These are phyloP conservation scores for Neonectria neomacrospora DNA, from an alignment of 2,329 filamentous ascomycete species.

Conservation along the genomic window DNA sequence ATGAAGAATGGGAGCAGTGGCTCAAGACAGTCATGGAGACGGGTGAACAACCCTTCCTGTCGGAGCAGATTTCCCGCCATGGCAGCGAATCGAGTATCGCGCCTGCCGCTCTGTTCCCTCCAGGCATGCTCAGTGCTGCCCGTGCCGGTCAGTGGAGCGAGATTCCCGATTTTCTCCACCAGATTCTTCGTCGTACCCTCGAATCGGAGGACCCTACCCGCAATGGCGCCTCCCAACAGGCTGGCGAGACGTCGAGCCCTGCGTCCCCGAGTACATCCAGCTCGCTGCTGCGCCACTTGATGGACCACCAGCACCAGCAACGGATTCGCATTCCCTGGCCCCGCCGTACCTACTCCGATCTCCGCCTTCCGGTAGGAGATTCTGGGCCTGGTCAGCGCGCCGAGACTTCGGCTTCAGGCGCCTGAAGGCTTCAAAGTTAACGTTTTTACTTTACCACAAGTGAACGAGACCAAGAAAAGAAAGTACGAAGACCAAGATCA, in stretches of 20 bases:
- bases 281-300: constrained; percentile 32
- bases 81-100: constrained; percentile 41
- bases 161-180: constrained; percentile 66
- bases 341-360: constrained; percentile 46
- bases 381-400: constrained; percentile 35
- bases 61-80: constrained; percentile 53
- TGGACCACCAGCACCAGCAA: constrained; percentile 28
- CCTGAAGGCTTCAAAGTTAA: constrained; percentile 7
- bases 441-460: not conserved
- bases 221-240: constrained; percentile 30
- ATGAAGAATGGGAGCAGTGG: constrained; percentile 81
- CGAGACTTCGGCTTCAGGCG: constrained; percentile 33
- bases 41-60: constrained; percentile 63
- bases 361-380: constrained; percentile 56
- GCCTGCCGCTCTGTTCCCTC: constrained; percentile 57
- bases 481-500: constrained; percentile 24
- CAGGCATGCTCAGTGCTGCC: constrained; percentile 65
- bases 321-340: constrained; percentile 32
- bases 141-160: constrained; percentile 67
- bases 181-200: constrained; percentile 61
- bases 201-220: constrained; percentile 50
- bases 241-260: constrained; percentile 25
- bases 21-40: constrained; percentile 76
- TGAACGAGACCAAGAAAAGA: constrained; percentile 16
- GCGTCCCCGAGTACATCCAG: constrained; percentile 25